Evolutionary conservation across 306 rosid species (phyloP), one percentile per base, ranked within the genome.

Genomic region (Senna siamea): DNA sequence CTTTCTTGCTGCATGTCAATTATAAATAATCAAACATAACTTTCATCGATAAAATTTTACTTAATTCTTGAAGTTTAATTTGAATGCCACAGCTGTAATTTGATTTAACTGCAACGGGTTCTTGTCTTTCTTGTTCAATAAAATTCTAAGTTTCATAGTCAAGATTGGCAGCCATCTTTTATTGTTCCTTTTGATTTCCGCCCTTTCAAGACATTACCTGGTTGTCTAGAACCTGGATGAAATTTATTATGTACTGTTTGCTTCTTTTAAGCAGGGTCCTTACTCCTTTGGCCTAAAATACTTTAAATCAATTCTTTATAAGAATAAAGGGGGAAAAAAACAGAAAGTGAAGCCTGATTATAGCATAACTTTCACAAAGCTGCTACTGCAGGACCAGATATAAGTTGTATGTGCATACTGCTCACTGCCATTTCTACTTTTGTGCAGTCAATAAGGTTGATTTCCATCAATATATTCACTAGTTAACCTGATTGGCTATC

Each of bases 401-500:
- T 48, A 38, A 40, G 50, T 73, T 20, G 37, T 68, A 62, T 55
- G 65, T 41, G 69, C 37, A 59, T n/a, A 59, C 28, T 72, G 70
- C 69, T 34, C 26, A 68, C 46, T 15, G 14, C 62, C 19, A n/a
- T 48, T 38, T 58, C 76, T 66, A 47, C 69, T 79, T 57, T 79
- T 76, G 58, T 48, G 73, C 78, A 79, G 62, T 74, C 75, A 44
- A 23, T 73, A 19, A 66, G 57, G 40, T 71, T 69, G 78, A 58
- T 81, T 79, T 69, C 74, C 66, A 17, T 79, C 59, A 64, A 53
- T 78, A 70, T 71, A 17, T 76, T 82, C 38, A 43, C 58, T 76
- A 67, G 47, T 72, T 76, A 73, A 60, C 58, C 50, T 80, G 80
- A 69, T 73, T 80, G 71, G 32, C 78, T 80, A 80, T 77, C 61